These are phyloP conservation scores for Aegilops bicornis DNA, from an alignment of 176 grass and related monocot species.

Conservation along the genomic window DNA sequence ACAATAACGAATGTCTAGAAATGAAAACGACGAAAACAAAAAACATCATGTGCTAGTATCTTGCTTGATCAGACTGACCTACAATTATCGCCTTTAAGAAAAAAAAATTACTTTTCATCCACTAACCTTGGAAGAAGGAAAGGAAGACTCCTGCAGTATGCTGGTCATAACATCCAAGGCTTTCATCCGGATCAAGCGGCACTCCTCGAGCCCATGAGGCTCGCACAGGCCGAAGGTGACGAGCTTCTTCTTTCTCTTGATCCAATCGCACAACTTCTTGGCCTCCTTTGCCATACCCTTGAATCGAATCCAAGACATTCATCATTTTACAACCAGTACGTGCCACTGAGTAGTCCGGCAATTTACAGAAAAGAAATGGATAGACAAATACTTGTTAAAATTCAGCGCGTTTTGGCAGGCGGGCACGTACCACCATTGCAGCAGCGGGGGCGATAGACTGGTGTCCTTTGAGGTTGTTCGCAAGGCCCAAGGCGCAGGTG, in stretches of 20 bases:
- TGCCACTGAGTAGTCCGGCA: not conserved
- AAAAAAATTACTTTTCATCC: too few species aligned
- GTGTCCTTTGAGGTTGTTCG: not conserved
- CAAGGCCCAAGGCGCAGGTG: not conserved
- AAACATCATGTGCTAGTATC: not conserved
- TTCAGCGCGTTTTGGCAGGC: not conserved
- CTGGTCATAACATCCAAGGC: not conserved
- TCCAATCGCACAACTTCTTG: not conserved
- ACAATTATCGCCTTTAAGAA: too few species aligned
- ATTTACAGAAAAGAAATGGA: not conserved
- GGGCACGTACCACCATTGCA: conserved; percentile 20
- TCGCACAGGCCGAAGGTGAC: too few species aligned
- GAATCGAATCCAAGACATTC: not conserved
- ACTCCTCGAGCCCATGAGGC: too few species aligned
- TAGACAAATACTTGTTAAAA: not conserved
- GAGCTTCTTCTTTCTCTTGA: not conserved
- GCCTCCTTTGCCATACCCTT: not conserved
- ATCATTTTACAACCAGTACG: not conserved
- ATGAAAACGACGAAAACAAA: not conserved
- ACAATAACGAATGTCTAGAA: not conserved
- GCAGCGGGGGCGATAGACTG: not conserved
- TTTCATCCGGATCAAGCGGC: too few species aligned
- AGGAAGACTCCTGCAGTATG: not conserved
- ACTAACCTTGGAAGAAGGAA: too few species aligned
- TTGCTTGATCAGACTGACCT: not conserved